Base-by-base conservation (phyloP, 495 filamentous ascomycete species). In the Copromyces sp. region DNA sequence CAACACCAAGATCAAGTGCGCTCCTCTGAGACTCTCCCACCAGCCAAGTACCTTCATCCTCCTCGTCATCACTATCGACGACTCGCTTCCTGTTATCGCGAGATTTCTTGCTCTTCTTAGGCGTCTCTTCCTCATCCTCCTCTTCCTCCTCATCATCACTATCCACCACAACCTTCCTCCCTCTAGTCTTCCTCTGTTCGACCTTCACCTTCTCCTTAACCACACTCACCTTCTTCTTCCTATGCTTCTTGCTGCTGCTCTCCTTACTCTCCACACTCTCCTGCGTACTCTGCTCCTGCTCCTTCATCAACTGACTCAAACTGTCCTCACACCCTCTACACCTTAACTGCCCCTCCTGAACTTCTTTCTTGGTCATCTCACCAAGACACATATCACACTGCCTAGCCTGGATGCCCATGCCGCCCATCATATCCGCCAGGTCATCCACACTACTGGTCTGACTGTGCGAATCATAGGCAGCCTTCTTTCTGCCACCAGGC, bases 311-410 rank as follows among this genome's bases (percentile, higher is more conserved):
- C 75, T 83, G 81, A 37, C 74, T 69, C 68, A 78, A 45, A 39
- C 81, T 75, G n/a, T 77, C 73, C 29, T 72, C 76, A 53, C 78
- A 78, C 5, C 71, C 79, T 3, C 77, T 72, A 40, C 77, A 81
- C 41, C 77, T 86, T 73, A 89, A 86, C 17, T 87, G 84, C 8
- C 92, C 91, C 16, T 77, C 82, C 17, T 81, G 80, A 4, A 85
- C 81, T 71, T 92, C 90, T 5, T 86, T 83, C 61, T 82, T 83
- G 32, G 84, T 87, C 29, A 98, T 83, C 9, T 91, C 87, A 65
- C 85, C 86, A 77, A 94, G 89, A 76, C 95, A 99, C 74, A 97
- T 89, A 73, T 98, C 94, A 76, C 95, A 99, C 71, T 92, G 90
- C 83, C 90, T 95, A 0, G 89, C 84, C 78, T 91, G 86, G 70